Conservation (phyloP, 2,329 filamentous ascomycete species). For the Arthrobotrys musiformis region DNA sequence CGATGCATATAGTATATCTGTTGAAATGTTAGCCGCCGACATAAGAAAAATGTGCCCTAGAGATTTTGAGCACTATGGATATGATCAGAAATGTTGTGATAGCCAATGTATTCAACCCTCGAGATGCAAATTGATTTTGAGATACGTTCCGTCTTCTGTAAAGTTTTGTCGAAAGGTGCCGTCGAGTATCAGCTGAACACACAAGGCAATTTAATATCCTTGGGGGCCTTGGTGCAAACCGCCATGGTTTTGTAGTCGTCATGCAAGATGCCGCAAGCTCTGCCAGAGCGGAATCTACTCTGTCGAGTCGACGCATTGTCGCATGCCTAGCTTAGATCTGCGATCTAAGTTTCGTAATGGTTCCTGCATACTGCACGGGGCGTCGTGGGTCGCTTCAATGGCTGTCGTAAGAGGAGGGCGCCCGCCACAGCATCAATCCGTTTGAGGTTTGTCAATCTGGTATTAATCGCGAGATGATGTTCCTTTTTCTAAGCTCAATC, state of each 20-base stretch:
- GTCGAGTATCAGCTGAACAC: not conserved
- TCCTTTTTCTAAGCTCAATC: slow-evolving; percentile 13
- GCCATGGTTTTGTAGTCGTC: not conserved
- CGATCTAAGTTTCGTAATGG: not conserved
- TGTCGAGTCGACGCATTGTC: not conserved
- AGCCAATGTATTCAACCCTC: too few species aligned
- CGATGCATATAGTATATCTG: too few species aligned
- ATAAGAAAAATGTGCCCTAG: not conserved
- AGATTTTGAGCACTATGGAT: not conserved
- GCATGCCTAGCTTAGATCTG: not conserved
- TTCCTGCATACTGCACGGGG: not conserved
- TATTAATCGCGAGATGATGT: slow-evolving; percentile 19
- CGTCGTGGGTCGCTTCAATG: slow-evolving; percentile 7
- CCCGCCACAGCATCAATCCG: not conserved
- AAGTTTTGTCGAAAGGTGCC: not conserved
- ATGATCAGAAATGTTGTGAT: too few species aligned
- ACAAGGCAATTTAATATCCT: not conserved
- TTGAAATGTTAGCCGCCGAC: not conserved
- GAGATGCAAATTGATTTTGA: not conserved
- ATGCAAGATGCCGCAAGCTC: not conserved
- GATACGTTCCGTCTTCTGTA: not conserved
- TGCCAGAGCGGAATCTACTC: not conserved
- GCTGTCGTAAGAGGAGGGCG: not conserved
- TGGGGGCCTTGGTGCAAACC: not conserved
- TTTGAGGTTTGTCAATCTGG: slow-evolving; percentile 16